Evolutionary conservation across 2,329 filamentous ascomycete genomes (phyloP), one percentile per base, ranked within the genome.

Genomic region (Zymoseptoria brevis): DNA sequence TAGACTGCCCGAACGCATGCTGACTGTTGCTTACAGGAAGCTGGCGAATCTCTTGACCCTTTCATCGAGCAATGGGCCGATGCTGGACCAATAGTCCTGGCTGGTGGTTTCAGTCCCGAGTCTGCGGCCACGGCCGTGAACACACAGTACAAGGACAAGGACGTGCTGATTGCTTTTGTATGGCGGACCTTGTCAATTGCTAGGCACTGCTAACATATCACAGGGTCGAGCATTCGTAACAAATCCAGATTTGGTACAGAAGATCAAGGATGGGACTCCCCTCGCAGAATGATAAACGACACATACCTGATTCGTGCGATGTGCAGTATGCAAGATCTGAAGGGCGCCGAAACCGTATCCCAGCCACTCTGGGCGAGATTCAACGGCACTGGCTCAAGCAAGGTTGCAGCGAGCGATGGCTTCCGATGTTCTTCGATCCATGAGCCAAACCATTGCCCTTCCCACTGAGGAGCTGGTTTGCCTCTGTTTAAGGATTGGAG

Each of bases 211-310:
- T 53, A 26, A 53, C 51, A 30, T 53, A 22, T 53, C 22, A 29
- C 51, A 53, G 51, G 51, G 79, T 8, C 66, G 79, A 26, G 74
- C 75, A 52, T 81, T 79, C 60, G 77, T 80, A 56, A 71, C 72
- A 22, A 81, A 74, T 19, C 79, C 79, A 2, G 79, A 81, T 65
- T 67, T 82, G 19, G 74, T 76, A 1, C 79, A 73, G 60, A 70
- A 77, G 52, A 49, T 80, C 26, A 61, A 72, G 64, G 69, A 77
- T 56, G 74, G 74, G 22, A 69, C n/a, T 73, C 71, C 8, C 79
- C 80, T 1, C 8, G 51, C 51, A 30, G 51, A 53, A n/a, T 53
- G 22, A 53, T 51, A 22, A 11, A 24, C 49, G 19, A 11, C 22
- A 51, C 92, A 29, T 29, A 4, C 8, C 26, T 8, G 26, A 29